Percentiles rank a stretch among this genome's conserved stretches.
phyloP scores from a whole-genome alignment of 83 land plant genomes.

The Thuja plicata region DNA sequence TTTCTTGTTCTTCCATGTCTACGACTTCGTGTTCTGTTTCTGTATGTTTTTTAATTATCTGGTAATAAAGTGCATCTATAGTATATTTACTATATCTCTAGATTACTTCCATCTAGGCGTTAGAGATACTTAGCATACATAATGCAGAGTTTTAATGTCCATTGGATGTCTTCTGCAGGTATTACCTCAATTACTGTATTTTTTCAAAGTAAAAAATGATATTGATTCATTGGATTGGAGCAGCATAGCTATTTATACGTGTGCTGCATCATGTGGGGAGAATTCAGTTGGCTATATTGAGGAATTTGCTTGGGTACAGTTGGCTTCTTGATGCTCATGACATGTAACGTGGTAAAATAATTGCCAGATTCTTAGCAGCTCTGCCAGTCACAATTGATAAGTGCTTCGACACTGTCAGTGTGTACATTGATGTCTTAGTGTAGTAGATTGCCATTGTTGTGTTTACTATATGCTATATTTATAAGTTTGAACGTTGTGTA shows the following conservation, averaged over 20 bases:
- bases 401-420: not conserved
- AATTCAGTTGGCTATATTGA: constrained; percentile 44
- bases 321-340: constrained; percentile 20
- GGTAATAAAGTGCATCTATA: not conserved
- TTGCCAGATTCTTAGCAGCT: too few species aligned
- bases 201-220: constrained; percentile 66
- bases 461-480: not conserved
- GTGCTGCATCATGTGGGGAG: constrained; percentile 54
- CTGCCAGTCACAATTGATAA: not conserved
- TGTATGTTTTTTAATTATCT: not conserved
- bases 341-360: too few species aligned
- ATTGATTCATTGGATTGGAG: constrained; percentile 76
- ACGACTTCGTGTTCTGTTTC: not conserved
- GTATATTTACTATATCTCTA: not conserved
- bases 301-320: constrained; percentile 81
- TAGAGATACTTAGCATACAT: not conserved
- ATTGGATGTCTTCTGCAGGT: constrained; percentile 39
- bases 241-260: constrained; percentile 72
- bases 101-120: not conserved
- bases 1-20: not conserved
- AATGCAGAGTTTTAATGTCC: not conserved
- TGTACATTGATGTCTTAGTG: not conserved
- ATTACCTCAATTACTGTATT: constrained; percentile 76
- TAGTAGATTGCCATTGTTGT: not conserved
- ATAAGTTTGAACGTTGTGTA: too few species aligned